phyloP scores from a whole-genome alignment of 2,329 filamentous ascomycete species.

The Xylaria sp. region DNA sequence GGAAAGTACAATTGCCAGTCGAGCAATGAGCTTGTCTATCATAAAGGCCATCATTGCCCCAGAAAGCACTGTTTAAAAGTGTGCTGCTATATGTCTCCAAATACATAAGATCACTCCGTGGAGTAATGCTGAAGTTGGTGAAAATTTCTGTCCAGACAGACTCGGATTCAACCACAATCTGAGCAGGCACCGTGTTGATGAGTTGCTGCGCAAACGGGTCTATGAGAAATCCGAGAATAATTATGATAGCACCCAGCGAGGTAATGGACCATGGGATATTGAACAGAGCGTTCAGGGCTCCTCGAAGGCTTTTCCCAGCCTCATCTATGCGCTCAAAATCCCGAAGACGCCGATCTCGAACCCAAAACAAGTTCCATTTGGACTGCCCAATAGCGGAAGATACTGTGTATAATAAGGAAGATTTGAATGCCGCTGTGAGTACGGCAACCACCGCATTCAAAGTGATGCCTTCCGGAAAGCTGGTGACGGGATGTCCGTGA shows the following conservation, averaged over 20 bases:
- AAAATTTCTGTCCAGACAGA: not conserved
- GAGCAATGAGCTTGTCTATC: not conserved
- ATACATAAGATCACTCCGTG: not conserved
- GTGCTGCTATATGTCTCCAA: not conserved
- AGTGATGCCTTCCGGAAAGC: not conserved
- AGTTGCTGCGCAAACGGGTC: not conserved
- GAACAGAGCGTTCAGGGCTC: not conserved
- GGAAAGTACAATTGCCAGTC: not conserved
- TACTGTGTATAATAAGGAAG: not conserved
- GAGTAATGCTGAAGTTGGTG: not conserved
- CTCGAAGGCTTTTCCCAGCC: not conserved
- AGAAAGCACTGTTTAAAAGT: not conserved
- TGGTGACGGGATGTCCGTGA: not conserved
- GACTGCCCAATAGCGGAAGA: not conserved
- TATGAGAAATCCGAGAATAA: not conserved
- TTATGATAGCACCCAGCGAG: not conserved
- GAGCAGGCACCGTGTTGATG: not conserved
- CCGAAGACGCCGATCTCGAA: not conserved
- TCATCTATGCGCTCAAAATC: not conserved
- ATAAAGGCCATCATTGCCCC: not conserved
- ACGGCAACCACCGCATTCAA: not conserved
- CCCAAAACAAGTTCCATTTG: not conserved
- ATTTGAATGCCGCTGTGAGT: not conserved
- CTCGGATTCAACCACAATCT: not conserved
- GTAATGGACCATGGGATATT: not conserved